Conservation (phyloP, 2,329 filamentous ascomycete genomes). For the Penicillium sp. region DNA sequence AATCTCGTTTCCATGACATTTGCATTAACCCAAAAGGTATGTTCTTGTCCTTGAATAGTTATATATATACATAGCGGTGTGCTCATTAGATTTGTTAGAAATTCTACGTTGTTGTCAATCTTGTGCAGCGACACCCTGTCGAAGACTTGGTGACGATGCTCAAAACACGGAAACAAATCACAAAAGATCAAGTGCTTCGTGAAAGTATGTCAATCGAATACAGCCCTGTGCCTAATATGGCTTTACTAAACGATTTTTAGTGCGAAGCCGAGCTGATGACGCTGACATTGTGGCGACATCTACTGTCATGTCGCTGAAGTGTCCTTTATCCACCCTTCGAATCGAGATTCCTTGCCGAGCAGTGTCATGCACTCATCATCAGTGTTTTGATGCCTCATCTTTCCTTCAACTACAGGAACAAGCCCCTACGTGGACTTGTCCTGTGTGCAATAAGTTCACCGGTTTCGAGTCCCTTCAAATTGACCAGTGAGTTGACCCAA, state of each 20-base stretch:
- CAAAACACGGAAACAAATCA: constrained; percentile 65
- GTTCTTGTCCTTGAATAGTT: constrained; percentile 27
- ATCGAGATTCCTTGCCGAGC: constrained; percentile 78
- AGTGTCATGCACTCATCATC: constrained; percentile 76
- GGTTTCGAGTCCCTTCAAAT: constrained; percentile 79
- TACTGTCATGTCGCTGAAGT: constrained; percentile 84
- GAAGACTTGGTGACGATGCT: constrained; percentile 68
- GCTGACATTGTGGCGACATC: constrained; percentile 86
- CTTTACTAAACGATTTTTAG: constrained; percentile 44
- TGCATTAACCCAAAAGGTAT: constrained; percentile 81
- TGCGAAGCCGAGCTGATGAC: constrained; percentile 76
- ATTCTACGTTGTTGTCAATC: constrained; percentile 67
- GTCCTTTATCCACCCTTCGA: constrained; percentile 81
- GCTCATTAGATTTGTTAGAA: constrained; percentile 49
- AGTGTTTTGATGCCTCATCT: constrained; percentile 90
- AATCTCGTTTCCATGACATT: constrained; percentile 87
- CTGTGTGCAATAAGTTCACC: constrained; percentile 80
- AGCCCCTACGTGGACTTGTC: constrained; percentile 94
- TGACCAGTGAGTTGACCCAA: constrained; percentile 63
- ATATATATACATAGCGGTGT: background rate
- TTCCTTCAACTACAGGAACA: constrained; percentile 95
- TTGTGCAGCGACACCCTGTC: constrained; percentile 71
- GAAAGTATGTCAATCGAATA: constrained; percentile 61
- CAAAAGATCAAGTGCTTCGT: constrained; percentile 73
- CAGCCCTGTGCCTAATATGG: constrained; percentile 3